Evolutionary conservation across 768 basidiomycete genomes (phyloP).

Genomic region (Lyophyllum atratum): DNA sequence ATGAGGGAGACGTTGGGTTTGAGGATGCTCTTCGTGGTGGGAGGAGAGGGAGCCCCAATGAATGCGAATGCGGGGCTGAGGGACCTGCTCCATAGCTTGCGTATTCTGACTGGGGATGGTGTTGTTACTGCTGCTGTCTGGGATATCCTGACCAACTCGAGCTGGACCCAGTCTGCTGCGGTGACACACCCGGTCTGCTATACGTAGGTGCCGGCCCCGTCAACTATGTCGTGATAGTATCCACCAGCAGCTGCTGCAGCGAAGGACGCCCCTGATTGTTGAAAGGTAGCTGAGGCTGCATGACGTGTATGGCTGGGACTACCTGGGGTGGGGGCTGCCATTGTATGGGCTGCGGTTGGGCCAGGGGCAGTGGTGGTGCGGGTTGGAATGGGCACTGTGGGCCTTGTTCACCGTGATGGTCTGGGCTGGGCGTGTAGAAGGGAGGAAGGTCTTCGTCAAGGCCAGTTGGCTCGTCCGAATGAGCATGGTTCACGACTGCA

Average conservation of each 20-base stretch:
- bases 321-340: too few species aligned
- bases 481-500: too few species aligned
- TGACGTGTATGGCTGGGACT: too few species aligned
- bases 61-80: background rate
- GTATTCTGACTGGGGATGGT: conserved; percentile 6
- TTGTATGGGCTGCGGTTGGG: too few species aligned
- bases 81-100: too few species aligned
- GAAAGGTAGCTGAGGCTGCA: too few species aligned
- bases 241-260: conserved; percentile 5
- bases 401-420: conserved; percentile 57
- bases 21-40: conserved; percentile 26
- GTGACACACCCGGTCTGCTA: background rate
- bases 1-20: background rate
- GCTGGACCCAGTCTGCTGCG: conserved; percentile 12
- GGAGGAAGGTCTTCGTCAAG: conserved; percentile 64
- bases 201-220: background rate
- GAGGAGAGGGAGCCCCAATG: conserved; percentile 10
- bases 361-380: too few species aligned
- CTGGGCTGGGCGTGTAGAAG: conserved; percentile 64
- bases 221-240: conserved; percentile 3
- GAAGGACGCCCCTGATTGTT: too few species aligned
- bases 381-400: too few species aligned
- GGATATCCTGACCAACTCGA: conserved; percentile 28
- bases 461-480: conserved; percentile 6
- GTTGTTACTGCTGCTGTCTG: conserved; percentile 16